phyloP scores from a whole-genome alignment of 2,329 filamentous ascomycete species.

The Aphanoascus verrucosus region DNA sequence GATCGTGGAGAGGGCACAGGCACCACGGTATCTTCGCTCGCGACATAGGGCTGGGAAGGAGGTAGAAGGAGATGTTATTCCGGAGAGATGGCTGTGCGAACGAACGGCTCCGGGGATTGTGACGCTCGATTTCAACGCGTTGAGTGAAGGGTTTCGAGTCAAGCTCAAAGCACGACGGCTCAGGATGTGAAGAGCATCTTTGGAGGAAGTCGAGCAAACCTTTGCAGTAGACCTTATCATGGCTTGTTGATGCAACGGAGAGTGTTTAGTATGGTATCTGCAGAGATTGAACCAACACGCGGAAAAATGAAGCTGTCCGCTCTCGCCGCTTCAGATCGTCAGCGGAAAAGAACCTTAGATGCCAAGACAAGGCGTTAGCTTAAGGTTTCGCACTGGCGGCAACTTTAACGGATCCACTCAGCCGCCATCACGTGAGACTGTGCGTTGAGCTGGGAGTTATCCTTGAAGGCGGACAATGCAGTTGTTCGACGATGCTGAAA shows the following conservation, averaged over 20 bases:
- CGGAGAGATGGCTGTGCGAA: background rate
- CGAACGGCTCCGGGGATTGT: background rate
- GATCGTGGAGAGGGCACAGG: constrained; percentile 6
- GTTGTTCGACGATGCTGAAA: background rate
- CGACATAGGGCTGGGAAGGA: background rate
- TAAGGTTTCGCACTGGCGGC: background rate
- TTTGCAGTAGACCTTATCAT: constrained; percentile 29
- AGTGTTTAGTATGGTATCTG: background rate
- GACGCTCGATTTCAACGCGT: constrained; percentile 17
- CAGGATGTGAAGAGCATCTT: constrained; percentile 21
- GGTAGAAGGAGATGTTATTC: constrained; percentile 6
- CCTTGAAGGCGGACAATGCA: too few species aligned
- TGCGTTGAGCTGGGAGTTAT: too few species aligned
- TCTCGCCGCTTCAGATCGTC: background rate
- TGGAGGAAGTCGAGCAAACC: constrained; percentile 22
- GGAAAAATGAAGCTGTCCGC: background rate
- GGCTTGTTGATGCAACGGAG: background rate
- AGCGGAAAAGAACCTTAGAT: background rate
- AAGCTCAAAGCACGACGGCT: constrained; percentile 13
- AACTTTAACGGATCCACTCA: background rate
- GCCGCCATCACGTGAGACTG: too few species aligned
- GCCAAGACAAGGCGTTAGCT: background rate
- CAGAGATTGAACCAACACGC: background rate
- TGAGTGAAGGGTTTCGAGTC: constrained; percentile 15
- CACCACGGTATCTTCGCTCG: background rate